Evolutionary conservation across 257 asterid genomes (phyloP), one percentile per base, ranked within the genome.

Genomic region (Plantago major): DNA sequence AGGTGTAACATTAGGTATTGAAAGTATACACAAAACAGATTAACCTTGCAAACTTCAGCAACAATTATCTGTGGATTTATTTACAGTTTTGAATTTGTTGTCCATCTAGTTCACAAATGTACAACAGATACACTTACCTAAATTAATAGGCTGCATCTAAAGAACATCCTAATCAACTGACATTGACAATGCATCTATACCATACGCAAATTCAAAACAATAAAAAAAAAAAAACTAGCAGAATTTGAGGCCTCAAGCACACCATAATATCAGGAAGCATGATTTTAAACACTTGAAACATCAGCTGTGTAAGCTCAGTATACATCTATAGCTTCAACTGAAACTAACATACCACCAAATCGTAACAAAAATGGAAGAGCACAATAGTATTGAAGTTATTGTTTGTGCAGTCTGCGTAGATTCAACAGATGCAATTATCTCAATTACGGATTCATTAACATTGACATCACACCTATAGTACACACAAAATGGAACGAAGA

Each of bases 111-210:
- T 46, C 42, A 22, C 58, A 43, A 46, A 19, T 10, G 58, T 8
- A 11, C 10, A 40, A 54, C 3, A 65, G 11, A 51, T 60, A 53
- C 19, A 44, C 51, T 56, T 60, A 38, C 18, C 42, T 60, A 17
- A 48, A 10, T 62, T 8, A 46, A 11, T 42, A 47, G 37, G 9
- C 2, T 22, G 26, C 26, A 22, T 15, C 63, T 28, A 22, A 44
- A 0, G 9, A 47, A 22, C 26, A 22, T 22, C 26, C 26, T 22
- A 22, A 14, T 47, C 8, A 12, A 47, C 52, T 38, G 49, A 44
- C 5, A 53, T 18, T 13, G 38, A 58, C 13, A 38, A 47, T 14
- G 30, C 56, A 22, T 17, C 22, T 49, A 22, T 43, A 28, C 45
- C 47, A 43, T 46, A 14, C 1, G 42, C 51, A 50, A 18, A 52